Base-by-base conservation (phyloP, 306 rosid genomes). In the Lathyrus oleraceus region DNA sequence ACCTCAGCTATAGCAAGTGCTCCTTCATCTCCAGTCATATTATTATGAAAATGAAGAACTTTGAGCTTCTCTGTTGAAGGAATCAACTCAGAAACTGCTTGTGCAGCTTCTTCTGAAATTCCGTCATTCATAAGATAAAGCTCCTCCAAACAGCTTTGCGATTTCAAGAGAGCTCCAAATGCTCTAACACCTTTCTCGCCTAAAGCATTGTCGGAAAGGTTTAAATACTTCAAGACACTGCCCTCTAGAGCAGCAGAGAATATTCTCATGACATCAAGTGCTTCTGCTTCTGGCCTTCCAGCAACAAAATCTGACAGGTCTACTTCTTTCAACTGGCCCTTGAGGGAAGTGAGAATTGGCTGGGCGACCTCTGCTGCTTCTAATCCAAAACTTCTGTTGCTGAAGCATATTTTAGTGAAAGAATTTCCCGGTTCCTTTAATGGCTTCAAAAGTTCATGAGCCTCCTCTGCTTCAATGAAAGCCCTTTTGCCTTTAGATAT, bases 121-220 rank as follows among this genome's bases (percentile, higher is more conserved):
- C 98, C 98, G 72, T 85, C 89, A 76, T 86, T 92, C 78, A 92
- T 88, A 81, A 90, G 72, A 81, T 86, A 92, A 66, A 90, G 96
- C 76, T 88, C 91, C 81, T 90, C 93, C 80, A 92, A 80, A 80
- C 73, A 78, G 35, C 75, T 51, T 71, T 92, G 96, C 5, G 98
- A 92, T 81, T 84, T 86, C 76, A 88, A 79, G 30, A 92, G 92
- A 56, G 92, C 85, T 68, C 82, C 86, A 79, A 92, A 90, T 61
- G 98, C 96, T 78, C 93, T 81, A 40, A 90, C 91, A 42, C 96
- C 98, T 74, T 92, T 92, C 85, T 92, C 96, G 19, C 96, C 98
- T 78, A 90, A 75, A 60, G 98, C 96, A 67, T 92, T 92, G 81
- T 90, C 79, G 2, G 98, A 92, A 76, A 92, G 88, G 84, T 89